Conservation (phyloP, 2,329 filamentous ascomycete species). For the Fusarium avenaceum region DNA sequence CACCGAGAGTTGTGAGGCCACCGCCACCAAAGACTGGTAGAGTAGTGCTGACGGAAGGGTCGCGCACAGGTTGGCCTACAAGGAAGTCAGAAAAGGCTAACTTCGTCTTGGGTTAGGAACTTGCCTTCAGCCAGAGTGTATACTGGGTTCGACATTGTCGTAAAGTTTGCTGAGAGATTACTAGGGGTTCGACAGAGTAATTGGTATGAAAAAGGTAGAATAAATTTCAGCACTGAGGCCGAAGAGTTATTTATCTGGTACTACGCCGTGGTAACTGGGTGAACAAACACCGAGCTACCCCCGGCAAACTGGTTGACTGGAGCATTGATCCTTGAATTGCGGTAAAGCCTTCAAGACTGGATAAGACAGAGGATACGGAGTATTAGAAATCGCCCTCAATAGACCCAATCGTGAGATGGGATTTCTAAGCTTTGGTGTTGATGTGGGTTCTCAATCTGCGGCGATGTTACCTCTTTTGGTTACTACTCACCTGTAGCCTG, state of each 20-base stretch:
- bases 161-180: neutral
- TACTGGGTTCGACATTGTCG: constrained; percentile 13
- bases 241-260: neutral
- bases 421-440: constrained; percentile 14
- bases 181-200: no score
- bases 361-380: constrained; percentile 17
- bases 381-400: neutral
- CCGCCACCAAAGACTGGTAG: constrained; percentile 17
- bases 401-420: constrained; percentile 1
- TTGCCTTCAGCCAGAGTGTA: constrained; percentile 14
- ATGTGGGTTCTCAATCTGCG: neutral
- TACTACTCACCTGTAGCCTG: neutral
- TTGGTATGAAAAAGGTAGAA: neutral
- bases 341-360: neutral
- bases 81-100: neutral
- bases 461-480: constrained; percentile 1
- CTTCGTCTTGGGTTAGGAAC: fast-evolving
- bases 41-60: constrained; percentile 23
- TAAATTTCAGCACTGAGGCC: constrained; percentile 8
- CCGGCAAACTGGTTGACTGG: neutral
- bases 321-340: neutral
- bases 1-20: constrained; percentile 19
- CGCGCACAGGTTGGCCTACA: constrained; percentile 15
- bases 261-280: neutral
- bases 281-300: neutral